A percentile compares a stretch with the other conserved stretches of the same genome.
Evolutionary conservation across 371 early-diverging fungal species (phyloP).

Genomic region (Mortierella sp.): DNA sequence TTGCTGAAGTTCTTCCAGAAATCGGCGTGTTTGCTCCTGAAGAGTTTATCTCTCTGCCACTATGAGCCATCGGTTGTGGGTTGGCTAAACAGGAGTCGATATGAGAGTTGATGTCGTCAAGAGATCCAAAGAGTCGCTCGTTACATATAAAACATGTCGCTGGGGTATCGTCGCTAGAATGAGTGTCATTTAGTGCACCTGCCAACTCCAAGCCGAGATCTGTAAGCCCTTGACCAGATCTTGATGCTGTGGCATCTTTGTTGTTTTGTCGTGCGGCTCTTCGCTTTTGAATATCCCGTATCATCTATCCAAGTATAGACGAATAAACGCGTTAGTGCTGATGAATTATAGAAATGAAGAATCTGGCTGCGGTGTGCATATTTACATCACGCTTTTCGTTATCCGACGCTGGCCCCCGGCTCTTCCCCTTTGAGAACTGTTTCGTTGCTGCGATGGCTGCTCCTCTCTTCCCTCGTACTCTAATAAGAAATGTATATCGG

Average conservation of each 20-base stretch:
- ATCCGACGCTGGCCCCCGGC: slow-evolving; percentile 57
- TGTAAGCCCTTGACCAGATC: slow-evolving; percentile 15
- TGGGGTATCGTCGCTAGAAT: slow-evolving; percentile 21
- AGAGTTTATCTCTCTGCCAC: slow-evolving; percentile 7
- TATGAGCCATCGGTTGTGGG: slow-evolving; percentile 28
- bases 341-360: not conserved
- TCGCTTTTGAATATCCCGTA: slow-evolving; percentile 49
- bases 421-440: slow-evolving; percentile 61
- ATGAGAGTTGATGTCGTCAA: slow-evolving; percentile 74
- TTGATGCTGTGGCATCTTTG: slow-evolving; percentile 23
- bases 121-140: slow-evolving; percentile 67
- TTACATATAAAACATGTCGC: slow-evolving; percentile 83
- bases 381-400: slow-evolving; percentile 61
- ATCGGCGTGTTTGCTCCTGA: slow-evolving; percentile 28
- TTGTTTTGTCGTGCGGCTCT: slow-evolving; percentile 30
- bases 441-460: slow-evolving; percentile 69
- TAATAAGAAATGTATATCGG: not conserved
- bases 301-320: slow-evolving; percentile 15
- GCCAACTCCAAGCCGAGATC: slow-evolving; percentile 38
- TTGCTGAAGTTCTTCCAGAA: slow-evolving; percentile 29
- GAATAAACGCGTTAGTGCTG: not conserved
- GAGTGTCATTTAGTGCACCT: slow-evolving; percentile 17
- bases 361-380: slow-evolving; percentile 15
- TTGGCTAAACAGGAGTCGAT: slow-evolving; percentile 76
- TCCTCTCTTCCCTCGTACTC: slow-evolving; percentile 67